Evolutionary conservation across 2,329 filamentous ascomycete species (phyloP).

Genomic region (Aschersonia sp.): DNA sequence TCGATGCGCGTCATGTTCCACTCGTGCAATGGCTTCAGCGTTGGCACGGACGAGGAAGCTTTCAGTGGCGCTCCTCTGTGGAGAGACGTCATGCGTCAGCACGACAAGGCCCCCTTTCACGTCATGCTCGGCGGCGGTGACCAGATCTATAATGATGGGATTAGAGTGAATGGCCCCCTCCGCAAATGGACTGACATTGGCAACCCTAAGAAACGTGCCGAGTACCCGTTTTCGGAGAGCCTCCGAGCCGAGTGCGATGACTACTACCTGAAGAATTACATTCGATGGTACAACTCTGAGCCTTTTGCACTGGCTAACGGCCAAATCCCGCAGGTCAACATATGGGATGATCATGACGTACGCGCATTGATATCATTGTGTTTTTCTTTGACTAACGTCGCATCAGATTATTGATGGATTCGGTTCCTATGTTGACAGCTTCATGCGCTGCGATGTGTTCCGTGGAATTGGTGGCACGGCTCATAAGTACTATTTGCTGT

Average conservation of each 20-base stretch:
- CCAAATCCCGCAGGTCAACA: constrained; percentile 90
- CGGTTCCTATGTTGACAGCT: constrained; percentile 83
- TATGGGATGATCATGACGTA: constrained; percentile 91
- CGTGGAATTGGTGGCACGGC: constrained; percentile 81
- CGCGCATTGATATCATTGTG: constrained; percentile 15
- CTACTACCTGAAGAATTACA: constrained; percentile 84
- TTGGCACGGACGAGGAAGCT: constrained; percentile 69
- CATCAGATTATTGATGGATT: constrained; percentile 74
- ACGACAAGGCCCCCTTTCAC: constrained; percentile 72
- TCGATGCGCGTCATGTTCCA: constrained; percentile 99
- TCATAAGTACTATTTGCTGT: constrained; percentile 96
- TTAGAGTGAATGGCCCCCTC: constrained; percentile 72
- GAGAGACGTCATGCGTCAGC: constrained; percentile 80
- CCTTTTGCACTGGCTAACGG: constrained; percentile 76
- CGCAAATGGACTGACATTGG: constrained; percentile 69
- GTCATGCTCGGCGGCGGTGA: constrained; percentile 93
- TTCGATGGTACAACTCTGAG: constrained; percentile 69
- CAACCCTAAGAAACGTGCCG: constrained; percentile 69
- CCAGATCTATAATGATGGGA: constrained; percentile 92
- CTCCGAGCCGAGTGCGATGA: constrained; percentile 74
- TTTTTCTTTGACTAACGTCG: constrained; percentile 15
- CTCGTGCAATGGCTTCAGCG: constrained; percentile 92
- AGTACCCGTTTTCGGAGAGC: constrained; percentile 61
- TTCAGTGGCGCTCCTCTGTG: constrained; percentile 88
- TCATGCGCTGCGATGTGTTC: constrained; percentile 88